These are phyloP conservation scores for Penicillium robsamsonii DNA, from an alignment of 495 filamentous ascomycete species.

Conservation along the genomic window DNA sequence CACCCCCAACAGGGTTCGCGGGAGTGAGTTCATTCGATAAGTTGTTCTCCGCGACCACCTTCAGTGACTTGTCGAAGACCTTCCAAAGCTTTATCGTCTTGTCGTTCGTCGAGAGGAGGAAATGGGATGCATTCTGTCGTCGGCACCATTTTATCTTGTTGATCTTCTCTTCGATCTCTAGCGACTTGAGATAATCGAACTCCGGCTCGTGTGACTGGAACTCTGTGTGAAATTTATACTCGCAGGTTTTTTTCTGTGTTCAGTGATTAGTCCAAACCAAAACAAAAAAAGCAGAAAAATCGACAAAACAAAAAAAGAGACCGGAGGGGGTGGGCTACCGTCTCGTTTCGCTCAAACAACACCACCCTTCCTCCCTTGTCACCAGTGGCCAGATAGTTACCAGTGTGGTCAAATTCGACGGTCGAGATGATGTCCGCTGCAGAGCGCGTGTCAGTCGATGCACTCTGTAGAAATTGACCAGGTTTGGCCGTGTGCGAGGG, in stretches of 20 bases:
- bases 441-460: constrained; percentile 16
- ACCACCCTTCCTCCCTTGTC: constrained; percentile 98
- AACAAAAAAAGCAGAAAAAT: constrained; percentile 17
- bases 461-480: constrained; percentile 11
- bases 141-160: constrained; percentile 99
- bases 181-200: constrained; percentile 98
- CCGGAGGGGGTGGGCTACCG: constrained; percentile 50
- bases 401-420: constrained; percentile 98
- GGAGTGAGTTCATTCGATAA: constrained; percentile 92
- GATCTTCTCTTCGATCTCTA: constrained; percentile 99
- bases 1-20: constrained; percentile 66
- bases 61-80: constrained; percentile 98
- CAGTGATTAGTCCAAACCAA: constrained; percentile 7
- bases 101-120: constrained; percentile 97
- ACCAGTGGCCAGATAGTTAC: constrained; percentile 95
- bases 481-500: constrained; percentile 5
- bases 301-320: background rate
- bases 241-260: constrained; percentile 95
- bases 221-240: constrained; percentile 99
- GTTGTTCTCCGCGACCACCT: constrained; percentile 98
- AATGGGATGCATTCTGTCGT: constrained; percentile 96
- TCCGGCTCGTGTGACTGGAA: constrained; percentile 99
- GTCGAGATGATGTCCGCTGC: constrained; percentile 98
- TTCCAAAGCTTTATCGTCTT: constrained; percentile 99
- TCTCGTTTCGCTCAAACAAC: constrained; percentile 96